These are phyloP conservation scores for Paramyrothecium sp. DNA, from an alignment of 2,329 filamentous ascomycete genomes.

Conservation along the genomic window DNA sequence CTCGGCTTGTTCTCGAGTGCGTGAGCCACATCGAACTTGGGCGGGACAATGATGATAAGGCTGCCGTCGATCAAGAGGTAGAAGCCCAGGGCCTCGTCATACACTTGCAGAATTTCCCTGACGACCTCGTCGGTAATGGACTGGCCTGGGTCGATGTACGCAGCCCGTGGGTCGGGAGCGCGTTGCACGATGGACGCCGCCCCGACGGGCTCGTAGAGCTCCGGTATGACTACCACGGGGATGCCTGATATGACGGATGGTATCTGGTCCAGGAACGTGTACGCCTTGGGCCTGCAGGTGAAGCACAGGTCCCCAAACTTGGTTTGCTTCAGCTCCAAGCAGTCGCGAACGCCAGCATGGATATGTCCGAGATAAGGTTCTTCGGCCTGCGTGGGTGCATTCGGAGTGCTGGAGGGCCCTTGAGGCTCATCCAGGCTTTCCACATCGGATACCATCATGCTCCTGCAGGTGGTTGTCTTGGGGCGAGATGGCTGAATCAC, in stretches of 20 bases:
- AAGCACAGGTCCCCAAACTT: background rate
- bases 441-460: too few species aligned
- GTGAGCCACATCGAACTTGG: too few species aligned
- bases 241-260: background rate
- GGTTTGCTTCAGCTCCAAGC: background rate
- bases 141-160: background rate
- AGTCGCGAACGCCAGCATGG: background rate
- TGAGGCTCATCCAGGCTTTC: too few species aligned
- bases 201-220: background rate
- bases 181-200: background rate
- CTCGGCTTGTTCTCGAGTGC: too few species aligned
- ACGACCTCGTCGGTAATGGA: too few species aligned
- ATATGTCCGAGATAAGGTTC: background rate
- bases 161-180: background rate
- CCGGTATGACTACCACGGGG: background rate
- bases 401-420: too few species aligned
- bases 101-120: too few species aligned
- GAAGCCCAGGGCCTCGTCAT: too few species aligned
- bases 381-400: background rate
- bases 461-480: too few species aligned
- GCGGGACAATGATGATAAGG: too few species aligned
- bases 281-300: background rate
- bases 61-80: too few species aligned
- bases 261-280: background rate
- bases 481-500: too few species aligned